These are phyloP conservation scores for Neofusicoccum sp. DNA, from an alignment of 2,329 filamentous ascomycete genomes.

Conservation along the genomic window DNA sequence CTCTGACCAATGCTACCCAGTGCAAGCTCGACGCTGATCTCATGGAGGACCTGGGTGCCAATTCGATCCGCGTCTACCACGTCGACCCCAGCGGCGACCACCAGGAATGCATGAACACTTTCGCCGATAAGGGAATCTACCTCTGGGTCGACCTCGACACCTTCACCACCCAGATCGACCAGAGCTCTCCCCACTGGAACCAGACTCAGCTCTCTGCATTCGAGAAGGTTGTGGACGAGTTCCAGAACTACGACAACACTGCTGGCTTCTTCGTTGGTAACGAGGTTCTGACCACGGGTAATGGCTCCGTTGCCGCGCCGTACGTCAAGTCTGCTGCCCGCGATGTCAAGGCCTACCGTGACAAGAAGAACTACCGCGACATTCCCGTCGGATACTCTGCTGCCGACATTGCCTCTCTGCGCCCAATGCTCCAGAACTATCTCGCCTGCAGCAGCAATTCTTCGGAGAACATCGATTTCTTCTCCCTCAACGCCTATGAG, in stretches of 20 bases:
- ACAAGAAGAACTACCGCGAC: constrained; percentile 71
- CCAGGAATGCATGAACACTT: constrained; percentile 74
- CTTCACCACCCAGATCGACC: constrained; percentile 61
- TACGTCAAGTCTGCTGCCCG: constrained; percentile 79
- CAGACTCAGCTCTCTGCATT: constrained; percentile 67
- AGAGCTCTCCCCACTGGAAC: constrained; percentile 69
- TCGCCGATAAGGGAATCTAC: constrained; percentile 79
- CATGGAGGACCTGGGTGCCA: constrained; percentile 79
- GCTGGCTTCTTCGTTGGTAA: constrained; percentile 87
- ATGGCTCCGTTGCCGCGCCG: constrained; percentile 65
- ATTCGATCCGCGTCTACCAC: constrained; percentile 85
- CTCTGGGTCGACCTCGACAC: constrained; percentile 80
- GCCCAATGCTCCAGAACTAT: constrained; percentile 68
- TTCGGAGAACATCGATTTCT: constrained; percentile 73
- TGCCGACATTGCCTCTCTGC: constrained; percentile 72
- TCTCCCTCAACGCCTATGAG: constrained; percentile 80
- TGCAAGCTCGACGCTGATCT: constrained; percentile 71
- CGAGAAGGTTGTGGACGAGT: constrained; percentile 71
- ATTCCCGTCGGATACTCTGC: constrained; percentile 87
- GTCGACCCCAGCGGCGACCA: constrained; percentile 72
- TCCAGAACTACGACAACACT: constrained; percentile 74
- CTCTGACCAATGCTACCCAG: constrained; percentile 71
- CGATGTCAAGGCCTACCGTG: constrained; percentile 79
- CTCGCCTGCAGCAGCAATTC: constrained; percentile 72
- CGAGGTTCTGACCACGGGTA: constrained; percentile 67